phyloP scores from a whole-genome alignment of 352 stramenopile species.

The Elongisporangium undulatum region DNA sequence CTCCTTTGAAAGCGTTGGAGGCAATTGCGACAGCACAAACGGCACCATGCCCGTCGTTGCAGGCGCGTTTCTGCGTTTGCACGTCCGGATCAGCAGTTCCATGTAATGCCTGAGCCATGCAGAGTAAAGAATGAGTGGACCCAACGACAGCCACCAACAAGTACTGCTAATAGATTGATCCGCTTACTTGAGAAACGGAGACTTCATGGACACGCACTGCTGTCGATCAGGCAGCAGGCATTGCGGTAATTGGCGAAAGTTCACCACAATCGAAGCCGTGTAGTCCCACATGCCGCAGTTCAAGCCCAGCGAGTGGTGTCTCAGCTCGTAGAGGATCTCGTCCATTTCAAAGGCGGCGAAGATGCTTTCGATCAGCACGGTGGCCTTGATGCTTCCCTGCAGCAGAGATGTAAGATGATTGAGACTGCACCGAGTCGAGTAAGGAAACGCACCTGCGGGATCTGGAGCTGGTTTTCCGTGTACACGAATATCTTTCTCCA shows the following conservation, averaged over 20 bases:
- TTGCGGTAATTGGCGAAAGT: conserved; percentile 74
- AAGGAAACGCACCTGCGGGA: conserved; percentile 57
- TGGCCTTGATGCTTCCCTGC: conserved; percentile 82
- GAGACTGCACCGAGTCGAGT: neutral
- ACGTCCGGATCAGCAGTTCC: conserved; percentile 91
- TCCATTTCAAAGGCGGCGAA: conserved; percentile 97
- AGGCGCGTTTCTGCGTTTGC: conserved; percentile 89
- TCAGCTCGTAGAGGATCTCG: conserved; percentile 94
- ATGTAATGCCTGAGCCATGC: conserved; percentile 90
- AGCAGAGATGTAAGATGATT: neutral
- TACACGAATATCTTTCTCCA: conserved; percentile 95
- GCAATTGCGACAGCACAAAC: conserved; percentile 91
- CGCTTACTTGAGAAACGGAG: conserved; percentile 45
- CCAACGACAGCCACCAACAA: no score
- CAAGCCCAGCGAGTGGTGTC: conserved; percentile 91
- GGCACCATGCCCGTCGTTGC: conserved; percentile 96
- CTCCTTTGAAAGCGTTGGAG: conserved; percentile 49
- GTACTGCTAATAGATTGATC: neutral
- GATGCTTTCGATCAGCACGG: conserved; percentile 95
- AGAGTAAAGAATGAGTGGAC: no score
- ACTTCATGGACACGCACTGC: conserved; percentile 69
- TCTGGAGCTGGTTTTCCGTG: conserved; percentile 81
- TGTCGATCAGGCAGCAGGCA: conserved; percentile 92
- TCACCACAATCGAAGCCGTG: conserved; percentile 95
- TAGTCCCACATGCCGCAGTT: conserved; percentile 98